Evolutionary conservation across 2,329 filamentous ascomycete species (phyloP), one percentile per base, ranked within the genome.

Genomic region (Talaromyces pinophilus): DNA sequence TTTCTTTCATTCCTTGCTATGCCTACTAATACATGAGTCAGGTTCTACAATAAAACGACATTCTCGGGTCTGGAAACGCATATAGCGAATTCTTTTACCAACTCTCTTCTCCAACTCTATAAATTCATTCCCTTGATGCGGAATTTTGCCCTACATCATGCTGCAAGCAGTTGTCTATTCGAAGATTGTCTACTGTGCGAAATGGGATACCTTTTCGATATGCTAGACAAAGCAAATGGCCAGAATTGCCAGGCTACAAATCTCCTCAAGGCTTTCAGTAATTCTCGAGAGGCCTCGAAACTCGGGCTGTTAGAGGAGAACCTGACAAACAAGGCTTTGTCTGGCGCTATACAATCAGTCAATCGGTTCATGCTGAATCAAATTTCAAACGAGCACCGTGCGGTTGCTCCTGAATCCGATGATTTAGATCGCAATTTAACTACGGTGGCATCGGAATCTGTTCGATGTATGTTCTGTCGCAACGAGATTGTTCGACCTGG

Each of bases 241-340:
- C 90, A 93, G 65, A 96, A 96, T 67, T 99, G 95, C 71, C 95
- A 99, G 76, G 95, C 95, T 15, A 97, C 94, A 0, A 99, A 99
- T 74, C 86, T 99, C 69, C 82, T 98, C 38, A 96, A 95, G 77
- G 92, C 93, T 0, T 89, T 99, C 66, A 93, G 92, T 75, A 90
- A 89, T 70, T 90, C 93, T 68, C 89, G 92, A 1, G 91, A 93
- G 82, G 90, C 91, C 55, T 87, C 87, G 0, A 90, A 88, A 22
- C 80, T 96, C 30, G 91, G 92, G 2, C 83, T 99, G 5, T 83
- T 98, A 0, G 95, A 99, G 76, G 93, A 97, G 73, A 90, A 93
- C 66, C 79, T 89, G 13, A 88, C 90, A 52, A 89, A 88, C 63
- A 88, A 88, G 19, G 86, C 91, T 6, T 83, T 96, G 2, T 91